phyloP scores from a whole-genome alignment of 148 eudicot species.

The Mesembryanthemum crystallinum region DNA sequence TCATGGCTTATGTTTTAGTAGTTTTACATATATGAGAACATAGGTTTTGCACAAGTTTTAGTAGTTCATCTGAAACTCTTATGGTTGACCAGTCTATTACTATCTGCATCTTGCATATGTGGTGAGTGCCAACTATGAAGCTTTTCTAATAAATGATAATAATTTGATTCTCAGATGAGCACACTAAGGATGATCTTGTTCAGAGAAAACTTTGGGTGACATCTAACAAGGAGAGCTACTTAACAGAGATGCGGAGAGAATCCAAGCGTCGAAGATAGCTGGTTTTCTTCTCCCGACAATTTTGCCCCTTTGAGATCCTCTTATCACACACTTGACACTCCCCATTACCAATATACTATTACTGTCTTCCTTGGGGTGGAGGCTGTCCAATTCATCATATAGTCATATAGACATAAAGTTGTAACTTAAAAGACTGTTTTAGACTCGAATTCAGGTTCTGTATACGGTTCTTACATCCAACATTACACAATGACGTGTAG shows the following conservation, averaged over 20 bases:
- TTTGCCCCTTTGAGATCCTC: conserved; percentile 4
- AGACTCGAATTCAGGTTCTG: too few species aligned
- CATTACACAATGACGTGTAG: too few species aligned
- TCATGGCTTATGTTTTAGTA: too few species aligned
- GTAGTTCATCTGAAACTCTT: too few species aligned
- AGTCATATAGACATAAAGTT: background rate
- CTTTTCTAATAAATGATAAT: conserved; percentile 8
- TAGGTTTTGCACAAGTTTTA: too few species aligned
- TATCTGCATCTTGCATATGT: background rate
- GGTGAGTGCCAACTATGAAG: background rate
- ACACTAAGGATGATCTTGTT: conserved; percentile 76
- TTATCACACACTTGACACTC: background rate
- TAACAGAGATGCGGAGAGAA: conserved; percentile 83
- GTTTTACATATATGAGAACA: too few species aligned
- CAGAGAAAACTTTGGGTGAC: conserved; percentile 75
- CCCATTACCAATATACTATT: background rate
- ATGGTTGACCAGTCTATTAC: background rate
- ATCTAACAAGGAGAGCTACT: conserved; percentile 67
- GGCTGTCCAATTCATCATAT: too few species aligned
- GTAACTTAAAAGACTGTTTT: conserved; percentile 1
- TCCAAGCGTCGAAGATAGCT: conserved; percentile 89
- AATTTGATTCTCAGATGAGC: conserved; percentile 52
- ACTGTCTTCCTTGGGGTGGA: background rate
- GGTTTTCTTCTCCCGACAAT: conserved; percentile 1
- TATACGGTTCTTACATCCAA: too few species aligned